Percentiles rank a stretch among this genome's conserved stretches.
These are phyloP conservation scores for Trametes maxima DNA, from an alignment of 768 basidiomycete genomes.

Conservation along the genomic window DNA sequence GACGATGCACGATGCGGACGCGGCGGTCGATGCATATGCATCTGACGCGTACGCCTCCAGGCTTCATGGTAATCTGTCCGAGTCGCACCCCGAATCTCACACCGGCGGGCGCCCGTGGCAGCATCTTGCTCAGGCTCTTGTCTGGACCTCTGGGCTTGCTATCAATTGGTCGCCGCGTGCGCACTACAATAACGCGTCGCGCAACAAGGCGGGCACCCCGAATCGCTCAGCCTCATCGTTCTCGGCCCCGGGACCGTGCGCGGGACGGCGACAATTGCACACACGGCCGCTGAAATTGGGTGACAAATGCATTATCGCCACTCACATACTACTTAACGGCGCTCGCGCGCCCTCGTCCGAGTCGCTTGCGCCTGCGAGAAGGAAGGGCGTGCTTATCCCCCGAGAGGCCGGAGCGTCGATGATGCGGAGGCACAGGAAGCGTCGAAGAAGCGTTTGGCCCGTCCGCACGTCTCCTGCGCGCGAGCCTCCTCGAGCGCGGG, in stretches of 20 bases:
- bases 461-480: neutral
- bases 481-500: conserved; percentile 1
- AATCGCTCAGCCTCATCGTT: neutral
- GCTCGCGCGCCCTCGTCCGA: too few species aligned
- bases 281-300: neutral
- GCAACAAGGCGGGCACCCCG: neutral
- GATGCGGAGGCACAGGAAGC: neutral
- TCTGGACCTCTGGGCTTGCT: neutral
- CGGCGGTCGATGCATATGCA: too few species aligned
- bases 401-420: neutral
- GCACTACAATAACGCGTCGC: neutral
- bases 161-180: neutral
- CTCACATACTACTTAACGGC: too few species aligned
- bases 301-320: too few species aligned
- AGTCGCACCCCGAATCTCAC: conserved; percentile 2
- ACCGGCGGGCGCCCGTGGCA: neutral
- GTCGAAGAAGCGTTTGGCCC: neutral
- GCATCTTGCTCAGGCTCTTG: neutral
- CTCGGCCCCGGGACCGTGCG: neutral
- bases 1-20: neutral
- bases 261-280: neutral
- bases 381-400: neutral
- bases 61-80: neutral
- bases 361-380: neutral
- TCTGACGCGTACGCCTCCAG: too few species aligned